These are phyloP conservation scores for Penicillium salamii DNA, from an alignment of 495 filamentous ascomycete genomes.

Conservation along the genomic window DNA sequence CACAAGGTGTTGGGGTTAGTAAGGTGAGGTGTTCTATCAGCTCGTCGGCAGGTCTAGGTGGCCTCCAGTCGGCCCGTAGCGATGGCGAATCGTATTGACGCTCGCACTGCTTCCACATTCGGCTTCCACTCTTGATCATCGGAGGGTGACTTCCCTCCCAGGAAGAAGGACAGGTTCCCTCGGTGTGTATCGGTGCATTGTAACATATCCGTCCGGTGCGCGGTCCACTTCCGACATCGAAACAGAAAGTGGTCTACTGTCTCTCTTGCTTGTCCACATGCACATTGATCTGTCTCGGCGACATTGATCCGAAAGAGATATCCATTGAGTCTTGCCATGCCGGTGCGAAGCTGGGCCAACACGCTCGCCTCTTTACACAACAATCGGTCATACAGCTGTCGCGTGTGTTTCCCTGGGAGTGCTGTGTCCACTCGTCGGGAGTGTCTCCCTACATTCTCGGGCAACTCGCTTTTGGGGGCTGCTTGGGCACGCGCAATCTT, in stretches of 20 bases:
- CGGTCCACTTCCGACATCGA: constrained; percentile 29
- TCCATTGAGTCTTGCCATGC: constrained; percentile 23
- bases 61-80: constrained; percentile 29
- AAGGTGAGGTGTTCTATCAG: background rate
- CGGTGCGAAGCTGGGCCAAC: constrained; percentile 27
- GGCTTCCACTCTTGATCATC: constrained; percentile 30
- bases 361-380: constrained; percentile 26
- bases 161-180: constrained; percentile 33
- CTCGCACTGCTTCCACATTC: constrained; percentile 22
- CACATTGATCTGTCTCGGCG: too few relatives aligned
- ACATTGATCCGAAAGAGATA: too few relatives aligned
- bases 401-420: constrained; percentile 10
- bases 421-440: background rate
- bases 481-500: background rate
- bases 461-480: background rate
- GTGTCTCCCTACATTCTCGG: background rate
- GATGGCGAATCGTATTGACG: constrained; percentile 31
- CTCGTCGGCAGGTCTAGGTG: constrained; percentile 10
- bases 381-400: constrained; percentile 26
- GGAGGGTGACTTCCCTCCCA: constrained; percentile 26
- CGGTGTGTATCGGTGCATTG: constrained; percentile 26
- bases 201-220: constrained; percentile 28
- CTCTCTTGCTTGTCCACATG: too few relatives aligned
- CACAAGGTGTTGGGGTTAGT: constrained; percentile 14
- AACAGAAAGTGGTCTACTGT: constrained; percentile 38